Percentiles rank a stretch among this genome's conserved stretches.
These are phyloP conservation scores for Articulospora tetracladia DNA, from an alignment of 495 filamentous ascomycete species.

Conservation along the genomic window DNA sequence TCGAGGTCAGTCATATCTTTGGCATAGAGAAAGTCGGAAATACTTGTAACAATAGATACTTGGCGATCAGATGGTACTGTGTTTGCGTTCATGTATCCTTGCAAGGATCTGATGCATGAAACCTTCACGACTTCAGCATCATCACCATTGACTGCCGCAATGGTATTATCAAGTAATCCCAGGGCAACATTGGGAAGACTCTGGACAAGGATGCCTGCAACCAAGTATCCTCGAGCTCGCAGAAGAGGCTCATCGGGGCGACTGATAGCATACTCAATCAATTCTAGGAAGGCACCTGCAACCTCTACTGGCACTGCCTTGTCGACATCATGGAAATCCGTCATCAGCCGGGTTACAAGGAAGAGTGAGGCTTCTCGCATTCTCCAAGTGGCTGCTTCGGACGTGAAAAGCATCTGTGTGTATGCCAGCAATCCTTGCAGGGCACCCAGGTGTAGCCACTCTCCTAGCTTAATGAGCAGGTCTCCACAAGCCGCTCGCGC, in stretches of 20 bases:
- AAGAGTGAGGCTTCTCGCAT: constrained; percentile 76
- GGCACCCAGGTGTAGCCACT: constrained; percentile 71
- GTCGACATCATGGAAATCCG: constrained; percentile 73
- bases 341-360: constrained; percentile 73
- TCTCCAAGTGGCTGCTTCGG: constrained; percentile 51
- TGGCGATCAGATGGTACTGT: constrained; percentile 58
- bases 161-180: constrained; percentile 63
- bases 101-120: constrained; percentile 81
- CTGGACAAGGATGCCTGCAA: constrained; percentile 69
- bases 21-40: constrained; percentile 70
- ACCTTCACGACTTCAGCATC: constrained; percentile 85
- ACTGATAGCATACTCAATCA: constrained; percentile 71
- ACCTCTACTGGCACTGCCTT: constrained; percentile 62
- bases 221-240: constrained; percentile 78
- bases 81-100: constrained; percentile 67
- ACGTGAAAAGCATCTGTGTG: constrained; percentile 63
- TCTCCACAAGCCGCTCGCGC: constrained; percentile 88
- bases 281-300: constrained; percentile 66
- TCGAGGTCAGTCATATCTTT: constrained; percentile 79
- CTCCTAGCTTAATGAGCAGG: constrained; percentile 85
- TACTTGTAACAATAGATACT: constrained; percentile 64
- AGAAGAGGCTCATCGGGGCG: constrained; percentile 62
- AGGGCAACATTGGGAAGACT: constrained; percentile 51
- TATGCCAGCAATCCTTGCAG: constrained; percentile 71
- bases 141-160: constrained; percentile 71